These are phyloP conservation scores for Saccharomyces hybrid DNA, from an alignment of 1,139 yeast species.

Conservation along the genomic window DNA sequence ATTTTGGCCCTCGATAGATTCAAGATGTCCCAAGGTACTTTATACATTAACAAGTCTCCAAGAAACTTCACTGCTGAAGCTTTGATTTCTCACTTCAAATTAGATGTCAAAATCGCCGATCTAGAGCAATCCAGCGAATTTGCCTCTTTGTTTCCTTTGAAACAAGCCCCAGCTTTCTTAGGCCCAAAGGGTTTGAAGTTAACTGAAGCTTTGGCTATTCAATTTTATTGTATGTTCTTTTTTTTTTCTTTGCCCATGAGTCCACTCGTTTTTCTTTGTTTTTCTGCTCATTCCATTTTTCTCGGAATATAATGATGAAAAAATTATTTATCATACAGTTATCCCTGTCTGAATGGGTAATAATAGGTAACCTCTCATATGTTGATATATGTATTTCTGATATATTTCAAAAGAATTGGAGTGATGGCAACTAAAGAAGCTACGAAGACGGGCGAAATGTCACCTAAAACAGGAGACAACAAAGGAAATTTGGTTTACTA, in stretches of 20 bases:
- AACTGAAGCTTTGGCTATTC: slow-evolving; percentile 70
- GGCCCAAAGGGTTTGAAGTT: slow-evolving; percentile 77
- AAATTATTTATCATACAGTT: slow-evolving; percentile 13
- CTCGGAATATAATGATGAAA: slow-evolving; percentile 13
- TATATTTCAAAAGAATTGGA: not conserved
- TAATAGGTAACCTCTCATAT: slow-evolving; percentile 16
- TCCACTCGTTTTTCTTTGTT: slow-evolving; percentile 11
- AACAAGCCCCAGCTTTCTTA: slow-evolving; percentile 66
- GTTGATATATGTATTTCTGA: slow-evolving; percentile 18
- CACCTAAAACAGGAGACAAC: not conserved
- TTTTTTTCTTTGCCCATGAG: not conserved
- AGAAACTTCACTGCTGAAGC: slow-evolving; percentile 60
- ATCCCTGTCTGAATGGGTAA: slow-evolving; percentile 25
- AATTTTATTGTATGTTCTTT: slow-evolving; percentile 30
- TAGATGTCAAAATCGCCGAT: slow-evolving; percentile 56
- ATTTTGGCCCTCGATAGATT: not conserved
- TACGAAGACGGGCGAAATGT: not conserved
- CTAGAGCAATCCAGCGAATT: slow-evolving; percentile 41
- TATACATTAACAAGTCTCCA: slow-evolving; percentile 43
- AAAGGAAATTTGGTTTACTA: not conserved
- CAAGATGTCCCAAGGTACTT: slow-evolving; percentile 60
- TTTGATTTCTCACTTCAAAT: slow-evolving; percentile 66
- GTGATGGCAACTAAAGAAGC: not conserved
- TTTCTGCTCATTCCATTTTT: slow-evolving; percentile 16
- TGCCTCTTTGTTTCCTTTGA: slow-evolving; percentile 57